Conservation (phyloP, 495 filamentous ascomycete species). For the Penicillium fimorum region DNA sequence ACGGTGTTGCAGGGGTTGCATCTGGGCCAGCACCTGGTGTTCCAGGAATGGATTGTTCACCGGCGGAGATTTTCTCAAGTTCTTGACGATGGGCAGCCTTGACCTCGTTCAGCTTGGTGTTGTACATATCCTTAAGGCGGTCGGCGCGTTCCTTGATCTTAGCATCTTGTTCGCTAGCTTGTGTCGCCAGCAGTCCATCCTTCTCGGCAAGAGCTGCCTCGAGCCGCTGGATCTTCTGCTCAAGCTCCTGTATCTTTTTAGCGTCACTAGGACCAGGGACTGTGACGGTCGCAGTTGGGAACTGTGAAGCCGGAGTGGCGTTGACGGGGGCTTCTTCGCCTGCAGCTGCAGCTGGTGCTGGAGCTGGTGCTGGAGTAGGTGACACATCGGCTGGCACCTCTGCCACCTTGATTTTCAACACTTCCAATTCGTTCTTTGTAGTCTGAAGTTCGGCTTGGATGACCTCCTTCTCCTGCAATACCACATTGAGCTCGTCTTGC, state of each 20-base stretch:
- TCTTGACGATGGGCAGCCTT: slow-evolving; percentile 54
- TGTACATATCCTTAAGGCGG: slow-evolving; percentile 68
- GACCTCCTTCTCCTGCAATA: slow-evolving; percentile 51
- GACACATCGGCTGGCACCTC: slow-evolving; percentile 28
- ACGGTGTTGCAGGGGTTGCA: slow-evolving; percentile 38
- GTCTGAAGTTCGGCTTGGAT: slow-evolving; percentile 47
- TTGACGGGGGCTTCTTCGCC: slow-evolving; percentile 29
- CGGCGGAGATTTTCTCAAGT: slow-evolving; percentile 61
- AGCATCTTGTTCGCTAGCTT: slow-evolving; percentile 49
- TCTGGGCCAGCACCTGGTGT: slow-evolving; percentile 29
- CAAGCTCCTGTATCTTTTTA: slow-evolving; percentile 37
- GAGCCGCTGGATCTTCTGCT: slow-evolving; percentile 48
- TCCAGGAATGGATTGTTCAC: slow-evolving; percentile 48
- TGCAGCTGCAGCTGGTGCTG: slow-evolving; percentile 8
- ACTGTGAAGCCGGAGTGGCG: slow-evolving; percentile 42
- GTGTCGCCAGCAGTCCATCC: slow-evolving; percentile 35
- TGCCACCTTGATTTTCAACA: slow-evolving; percentile 35
- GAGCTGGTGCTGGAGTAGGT: neutral
- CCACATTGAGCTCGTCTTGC: slow-evolving; percentile 43
- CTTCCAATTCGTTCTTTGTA: slow-evolving; percentile 43
- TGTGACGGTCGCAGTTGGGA: slow-evolving; percentile 29
- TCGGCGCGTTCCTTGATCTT: slow-evolving; percentile 66
- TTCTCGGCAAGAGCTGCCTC: slow-evolving; percentile 52
- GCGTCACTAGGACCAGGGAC: slow-evolving; percentile 30
- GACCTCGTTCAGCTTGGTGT: slow-evolving; percentile 65